A percentile compares a stretch with the other conserved stretches of the same genome.
These are phyloP conservation scores for Termitomyces sp. DNA, from an alignment of 768 basidiomycete species.

Conservation along the genomic window DNA sequence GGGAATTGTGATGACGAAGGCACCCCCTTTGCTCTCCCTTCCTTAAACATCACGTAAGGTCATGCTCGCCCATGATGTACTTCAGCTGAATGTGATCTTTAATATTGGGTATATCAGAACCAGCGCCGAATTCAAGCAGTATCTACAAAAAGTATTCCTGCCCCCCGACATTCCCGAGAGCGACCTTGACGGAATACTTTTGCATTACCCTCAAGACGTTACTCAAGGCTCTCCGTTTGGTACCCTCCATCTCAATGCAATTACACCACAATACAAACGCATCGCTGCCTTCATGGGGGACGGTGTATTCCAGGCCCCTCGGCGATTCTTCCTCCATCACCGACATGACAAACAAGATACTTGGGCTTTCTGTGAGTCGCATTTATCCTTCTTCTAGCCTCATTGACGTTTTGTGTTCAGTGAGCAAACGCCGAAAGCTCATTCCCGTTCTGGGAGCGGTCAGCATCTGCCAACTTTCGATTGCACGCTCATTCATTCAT, in stretches of 20 bases:
- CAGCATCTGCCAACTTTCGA: slow-evolving; percentile 8
- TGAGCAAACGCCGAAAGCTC: slow-evolving; percentile 2
- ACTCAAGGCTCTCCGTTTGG: slow-evolving; percentile 47
- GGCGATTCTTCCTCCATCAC: slow-evolving; percentile 38
- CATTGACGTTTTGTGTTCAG: not conserved
- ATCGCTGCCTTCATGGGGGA: slow-evolving; percentile 47
- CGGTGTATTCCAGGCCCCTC: slow-evolving; percentile 41
- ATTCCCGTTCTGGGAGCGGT: slow-evolving; percentile 33
- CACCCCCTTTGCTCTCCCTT: slow-evolving; percentile 40
- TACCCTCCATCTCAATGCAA: slow-evolving; percentile 36
- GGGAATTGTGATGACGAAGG: slow-evolving; percentile 58
- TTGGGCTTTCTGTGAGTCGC: slow-evolving; percentile 36
- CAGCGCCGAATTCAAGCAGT: slow-evolving; percentile 20
- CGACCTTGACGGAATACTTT: slow-evolving; percentile 23
- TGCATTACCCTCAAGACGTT: slow-evolving; percentile 32
- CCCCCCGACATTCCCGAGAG: slow-evolving; percentile 22
- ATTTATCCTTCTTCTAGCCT: not conserved
- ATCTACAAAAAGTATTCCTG: slow-evolving; percentile 24
- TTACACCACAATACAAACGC: slow-evolving; percentile 46
- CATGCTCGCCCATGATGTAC: too few species aligned
- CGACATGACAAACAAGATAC: slow-evolving; percentile 32
- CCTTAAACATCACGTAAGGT: slow-evolving; percentile 41
- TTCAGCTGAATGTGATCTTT: not conserved
- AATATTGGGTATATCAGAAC: slow-evolving; percentile 10
- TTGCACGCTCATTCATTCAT: slow-evolving; percentile 5